Base-by-base conservation (phyloP, 208 protist species). In the Leishmania lainsoni region DNA sequence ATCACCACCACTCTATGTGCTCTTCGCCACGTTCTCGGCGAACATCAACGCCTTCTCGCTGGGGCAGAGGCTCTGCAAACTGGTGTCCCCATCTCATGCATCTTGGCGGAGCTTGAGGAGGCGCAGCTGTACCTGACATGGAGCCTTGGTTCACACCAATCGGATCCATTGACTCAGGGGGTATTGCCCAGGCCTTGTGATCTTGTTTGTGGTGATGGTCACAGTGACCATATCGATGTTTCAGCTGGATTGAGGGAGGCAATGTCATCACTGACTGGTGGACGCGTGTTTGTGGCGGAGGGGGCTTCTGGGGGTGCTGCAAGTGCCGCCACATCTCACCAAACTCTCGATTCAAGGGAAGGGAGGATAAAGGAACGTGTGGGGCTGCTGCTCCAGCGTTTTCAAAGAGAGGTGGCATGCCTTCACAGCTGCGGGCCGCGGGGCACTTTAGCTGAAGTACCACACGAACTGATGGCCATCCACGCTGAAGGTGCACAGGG, bases 61-160 rank as follows among this genome's bases (percentile, higher is more conserved):
- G 83, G 78, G 2, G 77, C 87, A 10, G 89, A 90, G 77, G 74
- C 89, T 0, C 73, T 93, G 26, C 76, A 86, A 42, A 89, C 85
- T 3, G 89, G 89, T 9, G 76, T 90, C n/a, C 88, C 87, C 48
- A 32, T 92, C 56, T 70, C 78, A 9, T 83, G 80, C 71, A 69
- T 84, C 26, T 54, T 81, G 45, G 32, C n/a, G 5, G 81, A 84
- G n/a, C 69, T 90, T 6, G 29, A 77, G 12, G 71, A 75, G 0
- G 81, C 85, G 6, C 58, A 70, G 48, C 16, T 42, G 39, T 87
- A 86, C 70, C 42, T 90, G 35, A 6, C 29, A 6, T 51, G 66
- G 78, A 75, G 78, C 32, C 69, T 73, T 52, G 42, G 2, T 3
- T 73, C 69, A 56, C 69, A 73, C 45, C 35, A 14, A 52, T n/a